Conservation (phyloP, 768 basidiomycete genomes). For the Tricholoma sp. region DNA sequence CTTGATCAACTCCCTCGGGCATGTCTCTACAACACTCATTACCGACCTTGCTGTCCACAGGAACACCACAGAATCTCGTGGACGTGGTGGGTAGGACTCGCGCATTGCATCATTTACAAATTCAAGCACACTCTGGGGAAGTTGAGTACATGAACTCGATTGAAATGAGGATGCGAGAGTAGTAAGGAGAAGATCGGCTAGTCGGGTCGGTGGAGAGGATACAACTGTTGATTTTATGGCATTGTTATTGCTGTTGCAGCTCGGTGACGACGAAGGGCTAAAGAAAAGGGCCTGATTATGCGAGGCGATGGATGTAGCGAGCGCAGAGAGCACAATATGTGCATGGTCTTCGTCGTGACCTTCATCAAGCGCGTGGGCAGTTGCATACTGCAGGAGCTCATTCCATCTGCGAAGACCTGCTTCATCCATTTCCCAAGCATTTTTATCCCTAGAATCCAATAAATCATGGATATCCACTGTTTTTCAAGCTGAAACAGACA, state of each 20-base stretch:
- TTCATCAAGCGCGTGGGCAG: slow-evolving; percentile 55
- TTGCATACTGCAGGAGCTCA: slow-evolving; percentile 42
- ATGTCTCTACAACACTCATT: slow-evolving; percentile 47
- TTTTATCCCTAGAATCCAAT: slow-evolving; percentile 25
- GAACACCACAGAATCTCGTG: slow-evolving; percentile 45
- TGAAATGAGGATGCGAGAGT: slow-evolving; percentile 37
- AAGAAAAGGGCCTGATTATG: slow-evolving; percentile 5
- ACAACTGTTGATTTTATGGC: slow-evolving; percentile 28
- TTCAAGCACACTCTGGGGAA: slow-evolving; percentile 51
- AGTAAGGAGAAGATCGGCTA: slow-evolving; percentile 58
- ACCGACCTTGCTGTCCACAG: slow-evolving; percentile 62
- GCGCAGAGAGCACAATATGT: slow-evolving; percentile 45
- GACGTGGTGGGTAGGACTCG: slow-evolving; percentile 62
- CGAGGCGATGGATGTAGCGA: slow-evolving; percentile 39
- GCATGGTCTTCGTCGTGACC: slow-evolving; percentile 40
- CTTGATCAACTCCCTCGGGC: slow-evolving; percentile 43
- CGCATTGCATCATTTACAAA: slow-evolving; percentile 57
- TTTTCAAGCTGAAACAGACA: slow-evolving; percentile 5
- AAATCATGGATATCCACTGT: slow-evolving; percentile 5
- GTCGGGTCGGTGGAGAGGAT: slow-evolving; percentile 40
- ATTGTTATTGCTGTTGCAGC: slow-evolving; percentile 6
- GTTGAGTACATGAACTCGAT: slow-evolving; percentile 30
- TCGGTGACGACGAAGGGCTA: background rate
- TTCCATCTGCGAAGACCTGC: slow-evolving; percentile 62
- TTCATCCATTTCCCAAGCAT: slow-evolving; percentile 46